phyloP scores from a whole-genome alignment of 192 early-diverging fungal species.

The Linnemannia exigua region DNA sequence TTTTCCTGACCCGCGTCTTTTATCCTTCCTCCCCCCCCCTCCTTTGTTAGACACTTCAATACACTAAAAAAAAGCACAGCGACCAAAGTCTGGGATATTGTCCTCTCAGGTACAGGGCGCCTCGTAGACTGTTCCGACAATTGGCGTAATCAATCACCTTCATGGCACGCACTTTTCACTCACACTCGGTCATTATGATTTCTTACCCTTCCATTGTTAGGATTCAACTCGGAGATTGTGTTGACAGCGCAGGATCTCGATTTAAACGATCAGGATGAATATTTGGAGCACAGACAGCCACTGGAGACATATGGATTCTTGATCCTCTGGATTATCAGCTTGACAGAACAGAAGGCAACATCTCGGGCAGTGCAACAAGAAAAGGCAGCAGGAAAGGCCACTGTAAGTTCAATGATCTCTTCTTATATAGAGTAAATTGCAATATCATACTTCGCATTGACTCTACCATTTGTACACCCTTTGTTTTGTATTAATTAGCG shows the following conservation, averaged over 20 bases:
- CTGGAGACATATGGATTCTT: slow-evolving; percentile 90
- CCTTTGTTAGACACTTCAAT: slow-evolving; percentile 35
- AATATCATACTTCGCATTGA: background rate
- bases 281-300: slow-evolving; percentile 71
- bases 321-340: slow-evolving; percentile 84
- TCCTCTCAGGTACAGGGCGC: slow-evolving; percentile 38
- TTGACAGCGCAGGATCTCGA: slow-evolving; percentile 71
- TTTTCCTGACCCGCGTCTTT: no score
- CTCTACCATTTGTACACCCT: background rate
- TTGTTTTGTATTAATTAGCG: slow-evolving; percentile 24
- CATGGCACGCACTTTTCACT: background rate
- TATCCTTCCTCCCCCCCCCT: background rate
- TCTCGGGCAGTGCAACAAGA: slow-evolving; percentile 58
- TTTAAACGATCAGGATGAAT: slow-evolving; percentile 78
- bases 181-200: background rate
- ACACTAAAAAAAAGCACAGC: slow-evolving; percentile 42
- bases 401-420: background rate
- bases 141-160: background rate
- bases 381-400: slow-evolving; percentile 38
- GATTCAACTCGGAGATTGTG: slow-evolving; percentile 76
- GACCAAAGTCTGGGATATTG: slow-evolving; percentile 54
- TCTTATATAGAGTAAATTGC: background rate
- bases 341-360: slow-evolving; percentile 70
- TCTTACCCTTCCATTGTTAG: slow-evolving; percentile 47
- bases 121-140: background rate